phyloP scores from a whole-genome alignment of 257 asterid species.

The Fraxinus quadrangulata region DNA sequence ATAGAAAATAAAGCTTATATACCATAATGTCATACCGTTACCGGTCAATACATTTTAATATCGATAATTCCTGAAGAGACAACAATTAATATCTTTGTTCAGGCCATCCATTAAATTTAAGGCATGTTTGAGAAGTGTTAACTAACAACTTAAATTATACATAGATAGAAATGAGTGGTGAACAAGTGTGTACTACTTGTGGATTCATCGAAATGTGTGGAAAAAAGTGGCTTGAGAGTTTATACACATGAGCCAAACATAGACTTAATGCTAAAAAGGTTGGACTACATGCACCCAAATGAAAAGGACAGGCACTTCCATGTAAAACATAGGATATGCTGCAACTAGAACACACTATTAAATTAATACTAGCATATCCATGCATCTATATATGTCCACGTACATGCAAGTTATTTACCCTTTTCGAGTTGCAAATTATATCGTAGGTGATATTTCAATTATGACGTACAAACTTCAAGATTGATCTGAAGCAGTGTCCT shows the following conservation, averaged over 20 bases:
- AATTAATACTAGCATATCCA: background rate
- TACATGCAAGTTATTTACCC: background rate
- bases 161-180: too few relatives aligned
- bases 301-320: background rate
- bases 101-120: background rate
- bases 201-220: too few relatives aligned
- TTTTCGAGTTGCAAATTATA: background rate
- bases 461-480: background rate
- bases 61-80: too few relatives aligned
- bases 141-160: too few relatives aligned
- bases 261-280: background rate
- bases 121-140: too few relatives aligned
- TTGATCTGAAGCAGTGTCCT: background rate
- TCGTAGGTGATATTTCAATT: background rate
- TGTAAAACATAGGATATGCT: too few relatives aligned
- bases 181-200: too few relatives aligned
- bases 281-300: background rate
- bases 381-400: background rate
- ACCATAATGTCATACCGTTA: background rate
- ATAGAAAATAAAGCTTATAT: background rate
- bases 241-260: too few relatives aligned
- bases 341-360: background rate
- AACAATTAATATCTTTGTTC: background rate
- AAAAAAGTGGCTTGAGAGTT: too few relatives aligned
- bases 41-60: background rate